These are phyloP conservation scores for Fomitopsis pinicola DNA, from an alignment of 1,284 basidiomycete species.

Conservation along the genomic window DNA sequence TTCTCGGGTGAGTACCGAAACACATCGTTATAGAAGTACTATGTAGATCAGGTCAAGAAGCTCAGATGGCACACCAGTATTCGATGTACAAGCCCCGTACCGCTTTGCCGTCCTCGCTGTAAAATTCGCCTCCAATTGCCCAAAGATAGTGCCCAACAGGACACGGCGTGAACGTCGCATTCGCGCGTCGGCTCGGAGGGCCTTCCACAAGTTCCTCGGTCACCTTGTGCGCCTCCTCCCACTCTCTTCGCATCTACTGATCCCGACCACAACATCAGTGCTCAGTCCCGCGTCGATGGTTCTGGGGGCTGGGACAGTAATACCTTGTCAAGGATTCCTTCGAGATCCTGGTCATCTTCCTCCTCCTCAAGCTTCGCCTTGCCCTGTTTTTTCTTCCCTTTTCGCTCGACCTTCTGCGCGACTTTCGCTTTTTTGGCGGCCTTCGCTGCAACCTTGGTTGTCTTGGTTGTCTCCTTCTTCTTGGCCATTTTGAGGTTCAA, in stretches of 20 bases:
- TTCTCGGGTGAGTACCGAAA: conserved; percentile 83
- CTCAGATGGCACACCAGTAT: not conserved
- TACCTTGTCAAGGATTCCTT: conserved; percentile 76
- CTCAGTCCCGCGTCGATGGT: not conserved
- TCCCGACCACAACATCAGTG: not conserved
- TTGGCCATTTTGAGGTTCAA: conserved; percentile 32
- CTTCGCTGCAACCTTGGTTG: conserved; percentile 48
- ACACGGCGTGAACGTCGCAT: conserved; percentile 76
- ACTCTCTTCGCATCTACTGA: conserved; percentile 69
- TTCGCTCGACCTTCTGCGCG: conserved; percentile 64
- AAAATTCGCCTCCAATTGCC: conserved; percentile 83
- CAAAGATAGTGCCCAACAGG: conserved; percentile 77
- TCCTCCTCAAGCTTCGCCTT: conserved; percentile 43
- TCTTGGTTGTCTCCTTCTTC: conserved; percentile 33
- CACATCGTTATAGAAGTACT: conserved; percentile 80
- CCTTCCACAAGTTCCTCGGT: conserved; percentile 75
- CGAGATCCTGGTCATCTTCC: conserved; percentile 74
- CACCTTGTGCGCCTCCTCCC: conserved; percentile 71
- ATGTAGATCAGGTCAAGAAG: not conserved
- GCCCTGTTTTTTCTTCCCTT: conserved; percentile 60
- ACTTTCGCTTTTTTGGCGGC: conserved; percentile 72
- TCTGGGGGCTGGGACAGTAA: too few relatives aligned
- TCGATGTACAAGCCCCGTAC: conserved; percentile 36
- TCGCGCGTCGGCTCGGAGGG: conserved; percentile 77
- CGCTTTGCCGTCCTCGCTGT: conserved; percentile 77